These are phyloP conservation scores for Wickerhamiella musiphila DNA, from an alignment of 805 yeast species.

Conservation along the genomic window DNA sequence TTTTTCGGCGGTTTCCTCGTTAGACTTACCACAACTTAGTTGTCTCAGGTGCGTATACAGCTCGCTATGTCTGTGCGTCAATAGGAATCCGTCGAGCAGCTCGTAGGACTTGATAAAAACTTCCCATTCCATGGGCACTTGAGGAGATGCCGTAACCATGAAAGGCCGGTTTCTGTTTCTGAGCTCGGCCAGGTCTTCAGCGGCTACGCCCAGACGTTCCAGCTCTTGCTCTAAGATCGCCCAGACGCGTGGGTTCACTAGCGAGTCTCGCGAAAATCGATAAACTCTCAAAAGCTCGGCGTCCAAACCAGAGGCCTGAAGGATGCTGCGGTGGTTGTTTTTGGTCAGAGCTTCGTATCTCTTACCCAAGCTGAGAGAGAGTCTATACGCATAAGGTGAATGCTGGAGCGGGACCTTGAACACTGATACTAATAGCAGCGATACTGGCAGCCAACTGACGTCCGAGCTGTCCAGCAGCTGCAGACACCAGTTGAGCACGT, in stretches of 20 bases:
- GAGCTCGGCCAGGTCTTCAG: slow-evolving; percentile 2
- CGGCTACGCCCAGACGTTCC: too few relatives aligned
- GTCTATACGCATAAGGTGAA: too few relatives aligned
- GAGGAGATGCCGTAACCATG: slow-evolving; percentile 3
- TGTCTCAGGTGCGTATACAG: slow-evolving; percentile 7
- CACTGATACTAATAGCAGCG: slow-evolving; percentile 37
- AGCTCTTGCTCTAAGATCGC: too few relatives aligned
- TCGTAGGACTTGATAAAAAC: slow-evolving; percentile 5
- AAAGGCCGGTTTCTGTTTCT: slow-evolving; percentile 11
- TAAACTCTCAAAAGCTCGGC: too few relatives aligned
- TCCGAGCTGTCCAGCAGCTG: slow-evolving; percentile 29
- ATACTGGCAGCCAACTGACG: slow-evolving; percentile 28
- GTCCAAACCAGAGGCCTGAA: too few relatives aligned
- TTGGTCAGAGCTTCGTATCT: too few relatives aligned
- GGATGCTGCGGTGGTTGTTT: too few relatives aligned
- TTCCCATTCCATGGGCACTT: slow-evolving; percentile 8
- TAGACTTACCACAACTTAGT: too few relatives aligned
- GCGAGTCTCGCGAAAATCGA: too few relatives aligned
- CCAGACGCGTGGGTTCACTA: too few relatives aligned
- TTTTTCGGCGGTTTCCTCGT: slow-evolving; percentile 1
- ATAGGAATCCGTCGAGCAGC: slow-evolving; percentile 18
- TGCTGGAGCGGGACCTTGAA: slow-evolving; percentile 49
- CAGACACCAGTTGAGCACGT: slow-evolving; percentile 48
- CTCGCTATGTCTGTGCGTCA: slow-evolving; percentile 13
- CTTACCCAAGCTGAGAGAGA: too few relatives aligned